Evolutionary conservation across 1,284 basidiomycete genomes (phyloP).

Genomic region (Puccinia polysora): DNA sequence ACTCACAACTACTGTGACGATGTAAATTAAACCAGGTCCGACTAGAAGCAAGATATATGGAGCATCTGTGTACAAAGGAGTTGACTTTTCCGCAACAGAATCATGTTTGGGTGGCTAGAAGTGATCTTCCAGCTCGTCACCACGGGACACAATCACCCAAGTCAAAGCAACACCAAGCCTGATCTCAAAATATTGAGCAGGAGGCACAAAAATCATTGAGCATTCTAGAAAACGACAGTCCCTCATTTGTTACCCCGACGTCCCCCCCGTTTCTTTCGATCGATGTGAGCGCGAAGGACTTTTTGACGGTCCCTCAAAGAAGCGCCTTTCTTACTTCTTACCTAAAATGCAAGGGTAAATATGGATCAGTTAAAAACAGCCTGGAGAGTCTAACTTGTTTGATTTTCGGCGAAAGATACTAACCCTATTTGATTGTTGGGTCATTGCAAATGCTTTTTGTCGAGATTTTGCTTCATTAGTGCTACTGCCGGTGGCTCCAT

Average conservation of each 20-base stretch:
- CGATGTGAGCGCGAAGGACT: slow-evolving; percentile 35
- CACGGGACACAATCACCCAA: no score
- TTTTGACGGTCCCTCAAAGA: slow-evolving; percentile 41
- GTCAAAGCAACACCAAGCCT: no score
- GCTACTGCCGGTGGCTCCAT: slow-evolving; percentile 48
- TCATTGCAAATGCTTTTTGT: slow-evolving; percentile 42
- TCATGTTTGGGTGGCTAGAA: no score
- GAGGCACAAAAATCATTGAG: no score
- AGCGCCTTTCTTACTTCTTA: slow-evolving; percentile 35
- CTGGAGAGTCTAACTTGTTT: neutral
- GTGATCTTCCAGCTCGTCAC: no score
- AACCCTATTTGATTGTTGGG: slow-evolving; percentile 40
- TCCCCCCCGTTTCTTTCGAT: slow-evolving; percentile 40
- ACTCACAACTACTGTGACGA: no score
- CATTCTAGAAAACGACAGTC: no score
- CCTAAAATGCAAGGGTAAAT: slow-evolving; percentile 17
- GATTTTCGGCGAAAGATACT: neutral
- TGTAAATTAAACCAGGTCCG: no score
- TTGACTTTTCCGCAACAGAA: no score
- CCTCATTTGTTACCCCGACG: slow-evolving; percentile 31
- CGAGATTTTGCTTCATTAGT: slow-evolving; percentile 42
- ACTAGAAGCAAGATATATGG: no score
- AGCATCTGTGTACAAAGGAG: no score
- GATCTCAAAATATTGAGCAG: no score
- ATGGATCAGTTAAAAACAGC: neutral